A percentile compares a stretch with the other conserved stretches of the same genome.
Evolutionary conservation across 768 basidiomycete genomes (phyloP).

Genomic region (Lactifluus volemus): DNA sequence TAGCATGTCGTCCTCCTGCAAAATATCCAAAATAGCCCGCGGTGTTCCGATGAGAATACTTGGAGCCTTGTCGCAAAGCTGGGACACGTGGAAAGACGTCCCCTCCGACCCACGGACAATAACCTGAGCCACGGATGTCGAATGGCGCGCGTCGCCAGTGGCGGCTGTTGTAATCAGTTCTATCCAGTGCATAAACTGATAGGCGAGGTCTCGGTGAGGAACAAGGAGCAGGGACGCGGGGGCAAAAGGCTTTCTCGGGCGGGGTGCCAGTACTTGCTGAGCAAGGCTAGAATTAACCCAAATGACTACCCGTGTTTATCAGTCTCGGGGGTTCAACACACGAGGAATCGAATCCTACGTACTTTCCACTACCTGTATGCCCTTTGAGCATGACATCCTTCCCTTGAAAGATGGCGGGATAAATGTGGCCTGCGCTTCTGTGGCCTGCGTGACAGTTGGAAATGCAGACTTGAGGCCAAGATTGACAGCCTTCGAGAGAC

Average conservation of each 20-base stretch:
- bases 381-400: constrained; percentile 62
- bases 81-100: constrained; percentile 30
- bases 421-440: constrained; percentile 48
- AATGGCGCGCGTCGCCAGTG: constrained; percentile 14
- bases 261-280: constrained; percentile 42
- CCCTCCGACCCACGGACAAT: constrained; percentile 45
- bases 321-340: neutral
- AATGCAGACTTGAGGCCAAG: constrained; percentile 49
- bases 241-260: neutral
- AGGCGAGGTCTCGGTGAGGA: constrained; percentile 14
- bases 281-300: constrained; percentile 54
- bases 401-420: constrained; percentile 48
- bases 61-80: constrained; percentile 31
- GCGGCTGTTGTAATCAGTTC: neutral
- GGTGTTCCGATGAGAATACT: constrained; percentile 68
- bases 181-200: constrained; percentile 15
- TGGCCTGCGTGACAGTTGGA: constrained; percentile 50
- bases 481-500: constrained; percentile 42
- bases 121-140: constrained; percentile 46
- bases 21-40: constrained; percentile 53
- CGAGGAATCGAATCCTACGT: constrained; percentile 22
- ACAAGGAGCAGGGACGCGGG: constrained; percentile 15
- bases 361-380: constrained; percentile 76
- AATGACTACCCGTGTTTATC: constrained; percentile 45
- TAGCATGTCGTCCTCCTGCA: constrained; percentile 34